phyloP scores from a whole-genome alignment of 2,329 filamentous ascomycete genomes.

The Tolypocladium album region DNA sequence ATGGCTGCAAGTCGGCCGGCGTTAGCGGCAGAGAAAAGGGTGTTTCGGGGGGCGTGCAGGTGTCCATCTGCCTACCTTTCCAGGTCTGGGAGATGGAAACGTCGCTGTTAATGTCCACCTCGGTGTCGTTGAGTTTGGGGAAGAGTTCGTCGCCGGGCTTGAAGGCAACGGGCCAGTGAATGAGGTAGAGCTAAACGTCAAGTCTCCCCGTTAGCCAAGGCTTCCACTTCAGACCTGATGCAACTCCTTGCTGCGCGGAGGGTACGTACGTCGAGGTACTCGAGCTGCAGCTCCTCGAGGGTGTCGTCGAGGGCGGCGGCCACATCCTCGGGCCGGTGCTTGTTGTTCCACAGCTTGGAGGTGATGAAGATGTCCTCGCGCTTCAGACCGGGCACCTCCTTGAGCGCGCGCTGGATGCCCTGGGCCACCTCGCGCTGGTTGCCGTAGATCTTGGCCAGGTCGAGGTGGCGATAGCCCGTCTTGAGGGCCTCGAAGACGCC shows the following conservation, averaged over 20 bases:
- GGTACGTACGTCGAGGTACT: constrained; percentile 41
- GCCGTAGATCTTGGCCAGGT: constrained; percentile 44
- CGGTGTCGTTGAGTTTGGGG: constrained; percentile 25
- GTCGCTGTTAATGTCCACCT: constrained; percentile 30
- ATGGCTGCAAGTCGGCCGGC: constrained; percentile 19
- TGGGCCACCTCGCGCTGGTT: constrained; percentile 52
- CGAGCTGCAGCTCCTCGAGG: constrained; percentile 41
- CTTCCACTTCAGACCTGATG: not conserved
- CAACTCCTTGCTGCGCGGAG: not conserved
- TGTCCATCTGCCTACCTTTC: constrained; percentile 19
- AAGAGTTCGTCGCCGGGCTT: constrained; percentile 28
- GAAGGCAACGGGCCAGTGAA: constrained; percentile 51
- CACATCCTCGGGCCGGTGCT: constrained; percentile 49
- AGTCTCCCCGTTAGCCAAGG: not conserved
- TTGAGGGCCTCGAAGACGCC: constrained; percentile 55
- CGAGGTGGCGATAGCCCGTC: constrained; percentile 54
- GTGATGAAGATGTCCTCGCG: constrained; percentile 51
- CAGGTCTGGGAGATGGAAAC: constrained; percentile 32
- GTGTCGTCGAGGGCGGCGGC: constrained; percentile 44
- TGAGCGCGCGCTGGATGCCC: constrained; percentile 37
- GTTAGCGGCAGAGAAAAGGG: not conserved
- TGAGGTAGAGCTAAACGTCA: constrained; percentile 39
- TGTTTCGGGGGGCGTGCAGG: not conserved
- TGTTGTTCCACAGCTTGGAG: constrained; percentile 55
- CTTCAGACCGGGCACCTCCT: constrained; percentile 38